Evolutionary conservation across 1,139 yeast species (phyloP).

Genomic region (Nakaseomyces glabratus): DNA sequence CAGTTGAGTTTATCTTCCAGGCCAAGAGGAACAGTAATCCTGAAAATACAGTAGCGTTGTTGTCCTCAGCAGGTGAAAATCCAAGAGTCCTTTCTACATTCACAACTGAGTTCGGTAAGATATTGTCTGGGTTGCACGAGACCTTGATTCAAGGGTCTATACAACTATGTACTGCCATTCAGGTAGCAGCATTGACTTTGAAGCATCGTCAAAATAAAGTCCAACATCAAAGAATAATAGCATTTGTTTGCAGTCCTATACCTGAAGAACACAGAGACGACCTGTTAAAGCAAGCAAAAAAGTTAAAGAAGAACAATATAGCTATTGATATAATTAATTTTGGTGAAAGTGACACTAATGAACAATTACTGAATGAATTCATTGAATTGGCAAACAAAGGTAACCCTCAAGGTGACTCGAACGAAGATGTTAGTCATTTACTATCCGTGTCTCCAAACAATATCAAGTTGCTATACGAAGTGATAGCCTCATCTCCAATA

Average conservation of each 20-base stretch:
- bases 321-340: slow-evolving; percentile 86
- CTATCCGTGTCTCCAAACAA: slow-evolving; percentile 66
- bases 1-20: slow-evolving; percentile 83
- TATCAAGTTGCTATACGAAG: slow-evolving; percentile 46
- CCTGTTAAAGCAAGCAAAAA: slow-evolving; percentile 77
- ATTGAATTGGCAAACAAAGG: slow-evolving; percentile 54
- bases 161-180: slow-evolving; percentile 76
- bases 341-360: slow-evolving; percentile 79
- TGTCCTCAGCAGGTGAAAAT: slow-evolving; percentile 79
- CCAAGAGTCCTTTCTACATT: slow-evolving; percentile 83
- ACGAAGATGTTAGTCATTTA: slow-evolving; percentile 68
- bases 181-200: slow-evolving; percentile 93
- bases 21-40: slow-evolving; percentile 84
- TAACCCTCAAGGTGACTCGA: slow-evolving; percentile 31
- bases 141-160: slow-evolving; percentile 62
- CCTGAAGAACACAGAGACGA: slow-evolving; percentile 49
- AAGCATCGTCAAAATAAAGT: slow-evolving; percentile 93
- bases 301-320: slow-evolving; percentile 86
- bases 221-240: slow-evolving; percentile 83
- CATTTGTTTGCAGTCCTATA: slow-evolving; percentile 85
- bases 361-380: slow-evolving; percentile 73
- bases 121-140: slow-evolving; percentile 80
- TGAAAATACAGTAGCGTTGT: slow-evolving; percentile 84
- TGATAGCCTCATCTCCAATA: slow-evolving; percentile 27
- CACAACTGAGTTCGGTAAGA: slow-evolving; percentile 80